Base-by-base conservation (phyloP, 306 rosid genomes). In the Carpinus viminea region DNA sequence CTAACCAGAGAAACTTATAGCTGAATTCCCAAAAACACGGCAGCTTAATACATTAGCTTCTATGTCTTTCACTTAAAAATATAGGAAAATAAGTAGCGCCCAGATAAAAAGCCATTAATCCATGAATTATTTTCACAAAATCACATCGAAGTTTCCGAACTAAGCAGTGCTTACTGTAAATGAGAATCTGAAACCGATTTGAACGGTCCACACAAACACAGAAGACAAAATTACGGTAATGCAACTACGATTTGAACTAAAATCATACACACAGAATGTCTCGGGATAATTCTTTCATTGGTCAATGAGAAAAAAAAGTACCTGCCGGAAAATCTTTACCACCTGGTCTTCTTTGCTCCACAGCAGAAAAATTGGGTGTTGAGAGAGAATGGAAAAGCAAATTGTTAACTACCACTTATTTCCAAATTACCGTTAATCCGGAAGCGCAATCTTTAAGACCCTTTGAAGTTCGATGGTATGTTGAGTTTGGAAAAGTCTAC, bases 401-500 rank as follows among this genome's bases (percentile, higher is more conserved):
- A 66, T 15, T 70, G 61, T 59, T 64, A 85, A 83, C 87, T 76
- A 78, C 81, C 89, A 73, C 78, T 70, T 66, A 61, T 74, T 80
- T 80, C 77, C 55, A 74, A 82, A 79, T 70, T 82, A 84, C 76
- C 78, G 80, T 87, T 82, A 77, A 66, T 36, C 5, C 18, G 16
- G 8, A 66, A n/a, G 28, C 50, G 38, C 50, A 66, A 66, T 38
- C 13, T 41, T 24, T 8, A 0, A 41, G 47, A 41, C 6, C 21
- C 5, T 10, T 11, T 2, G 16, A 48, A 36, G 26, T 10, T 18
- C 9, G 51, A 66, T 31, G 34, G 34, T 10, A 48, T 16, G 21
- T 18, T 18, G 50, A 66, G 2, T 41, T 41, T 8, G 72, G 72
- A 38, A 17, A 47, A 17, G 50, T 38, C 50, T 18, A 66, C 24